phyloP scores from a whole-genome alignment of 2,329 filamentous ascomycete genomes.

The Didymella exigua region DNA sequence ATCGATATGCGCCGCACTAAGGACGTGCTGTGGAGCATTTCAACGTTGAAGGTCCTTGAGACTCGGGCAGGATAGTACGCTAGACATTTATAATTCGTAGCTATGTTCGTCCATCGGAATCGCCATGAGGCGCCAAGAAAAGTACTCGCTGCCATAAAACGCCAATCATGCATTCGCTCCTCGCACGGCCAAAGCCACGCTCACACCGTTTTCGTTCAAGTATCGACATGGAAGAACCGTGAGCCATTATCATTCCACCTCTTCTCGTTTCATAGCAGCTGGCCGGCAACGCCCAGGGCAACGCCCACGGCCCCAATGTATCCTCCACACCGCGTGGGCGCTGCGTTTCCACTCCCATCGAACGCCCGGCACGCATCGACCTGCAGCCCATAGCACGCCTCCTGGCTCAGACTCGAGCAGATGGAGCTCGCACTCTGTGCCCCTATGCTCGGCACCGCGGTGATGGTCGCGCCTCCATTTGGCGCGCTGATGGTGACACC shows the following conservation, averaged over 20 bases:
- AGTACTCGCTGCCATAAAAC: conserved; percentile 8
- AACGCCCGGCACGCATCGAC: conserved; percentile 54
- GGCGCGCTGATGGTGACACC: conserved; percentile 59
- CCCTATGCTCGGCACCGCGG: conserved; percentile 47
- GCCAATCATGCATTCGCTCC: conserved; percentile 8
- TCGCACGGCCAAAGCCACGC: neutral
- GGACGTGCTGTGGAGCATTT: neutral
- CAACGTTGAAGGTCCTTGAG: neutral
- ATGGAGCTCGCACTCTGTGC: conserved; percentile 35
- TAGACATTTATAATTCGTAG: conserved; percentile 1
- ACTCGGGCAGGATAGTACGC: neutral
- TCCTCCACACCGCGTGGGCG: conserved; percentile 22
- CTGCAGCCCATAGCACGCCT: conserved; percentile 57
- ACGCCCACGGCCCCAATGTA: conserved; percentile 32
- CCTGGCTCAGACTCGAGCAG: conserved; percentile 47
- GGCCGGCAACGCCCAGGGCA: conserved; percentile 53
- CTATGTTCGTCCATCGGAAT: conserved; percentile 3
- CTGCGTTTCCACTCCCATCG: conserved; percentile 46
- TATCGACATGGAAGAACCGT: conserved; percentile 29
- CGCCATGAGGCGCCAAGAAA: neutral
- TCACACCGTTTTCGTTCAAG: conserved; percentile 5
- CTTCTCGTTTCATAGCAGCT: conserved; percentile 33
- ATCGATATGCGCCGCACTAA: conserved; percentile 14
- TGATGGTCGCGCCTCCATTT: conserved; percentile 58
- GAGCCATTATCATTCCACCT: neutral